Evolutionary conservation across 2,329 filamentous ascomycete species (phyloP).

Genomic region (Talaromyces piceae): DNA sequence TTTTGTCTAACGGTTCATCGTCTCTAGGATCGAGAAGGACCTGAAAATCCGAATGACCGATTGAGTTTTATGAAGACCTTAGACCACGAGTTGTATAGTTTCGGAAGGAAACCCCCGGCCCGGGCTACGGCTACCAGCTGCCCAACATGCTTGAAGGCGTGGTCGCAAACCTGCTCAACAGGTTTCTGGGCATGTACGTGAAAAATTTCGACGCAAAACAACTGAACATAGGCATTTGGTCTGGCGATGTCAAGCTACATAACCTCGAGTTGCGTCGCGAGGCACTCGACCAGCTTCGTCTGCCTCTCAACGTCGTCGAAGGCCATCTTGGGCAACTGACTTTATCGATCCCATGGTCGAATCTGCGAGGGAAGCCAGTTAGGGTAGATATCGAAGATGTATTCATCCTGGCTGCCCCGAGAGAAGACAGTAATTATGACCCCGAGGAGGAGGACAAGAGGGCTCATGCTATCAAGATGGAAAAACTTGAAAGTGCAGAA

Average conservation of each 20-base stretch:
- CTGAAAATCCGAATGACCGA: background rate
- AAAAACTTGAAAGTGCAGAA: conserved; percentile 95
- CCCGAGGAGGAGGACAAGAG: conserved; percentile 84
- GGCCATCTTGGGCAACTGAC: conserved; percentile 90
- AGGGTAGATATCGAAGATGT: conserved; percentile 96
- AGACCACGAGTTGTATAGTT: background rate
- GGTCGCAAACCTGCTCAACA: conserved; percentile 93
- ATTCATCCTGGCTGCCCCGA: conserved; percentile 87
- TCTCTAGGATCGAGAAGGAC: background rate
- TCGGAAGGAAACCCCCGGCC: conserved; percentile 46
- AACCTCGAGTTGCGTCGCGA: conserved; percentile 89
- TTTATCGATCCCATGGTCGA: conserved; percentile 93
- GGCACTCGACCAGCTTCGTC: conserved; percentile 91
- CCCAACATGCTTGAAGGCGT: conserved; percentile 89
- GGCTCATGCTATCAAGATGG: conserved; percentile 91
- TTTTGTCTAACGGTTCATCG: background rate
- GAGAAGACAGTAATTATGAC: conserved; percentile 89
- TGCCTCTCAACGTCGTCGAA: conserved; percentile 93
- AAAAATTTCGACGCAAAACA: conserved; percentile 98
- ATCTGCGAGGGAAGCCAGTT: conserved; percentile 86
- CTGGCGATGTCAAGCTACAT: conserved; percentile 89
- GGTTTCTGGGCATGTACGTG: conserved; percentile 99
- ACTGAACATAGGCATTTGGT: conserved; percentile 98
- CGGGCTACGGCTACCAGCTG: conserved; percentile 60
- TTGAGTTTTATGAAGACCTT: background rate